Evolutionary conservation across 495 filamentous ascomycete genomes (phyloP).

Genomic region (Daldinia childiae): DNA sequence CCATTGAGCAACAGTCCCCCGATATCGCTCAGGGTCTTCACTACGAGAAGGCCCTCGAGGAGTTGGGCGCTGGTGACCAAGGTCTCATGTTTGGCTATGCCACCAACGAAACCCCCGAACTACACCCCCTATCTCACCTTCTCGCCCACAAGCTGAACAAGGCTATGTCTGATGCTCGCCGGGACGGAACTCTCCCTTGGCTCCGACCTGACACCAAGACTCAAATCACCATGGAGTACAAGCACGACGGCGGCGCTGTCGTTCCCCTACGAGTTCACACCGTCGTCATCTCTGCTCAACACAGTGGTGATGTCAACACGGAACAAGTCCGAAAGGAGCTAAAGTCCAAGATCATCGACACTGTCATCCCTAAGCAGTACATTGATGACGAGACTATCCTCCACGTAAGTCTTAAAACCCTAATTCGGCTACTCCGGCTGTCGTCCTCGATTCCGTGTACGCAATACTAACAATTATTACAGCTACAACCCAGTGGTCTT

Average conservation of each 20-base stretch:
- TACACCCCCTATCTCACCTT: slow-evolving; percentile 90
- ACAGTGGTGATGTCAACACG: slow-evolving; percentile 87
- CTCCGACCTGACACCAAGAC: slow-evolving; percentile 99
- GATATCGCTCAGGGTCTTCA: slow-evolving; percentile 99
- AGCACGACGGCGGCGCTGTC: slow-evolving; percentile 93
- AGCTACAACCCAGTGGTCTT: slow-evolving; percentile 96
- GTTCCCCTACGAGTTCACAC: slow-evolving; percentile 94
- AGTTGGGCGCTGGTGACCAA: slow-evolving; percentile 98
- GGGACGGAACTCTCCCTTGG: slow-evolving; percentile 89
- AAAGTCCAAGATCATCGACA: slow-evolving; percentile 96
- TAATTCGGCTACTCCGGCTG: slow-evolving; percentile 37
- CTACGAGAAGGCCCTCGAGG: slow-evolving; percentile 95
- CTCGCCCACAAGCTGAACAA: slow-evolving; percentile 95
- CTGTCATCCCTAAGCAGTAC: slow-evolving; percentile 89
- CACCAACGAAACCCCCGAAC: slow-evolving; percentile 97
- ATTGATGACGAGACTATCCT: slow-evolving; percentile 93
- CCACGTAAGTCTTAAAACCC: slow-evolving; percentile 68
- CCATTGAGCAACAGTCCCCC: slow-evolving; percentile 98
- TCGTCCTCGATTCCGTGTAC: not conserved
- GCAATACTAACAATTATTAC: slow-evolving; percentile 3
- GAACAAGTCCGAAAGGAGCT: slow-evolving; percentile 94
- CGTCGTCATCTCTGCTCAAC: slow-evolving; percentile 95
- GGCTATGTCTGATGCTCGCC: slow-evolving; percentile 87
- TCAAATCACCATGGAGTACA: slow-evolving; percentile 98
- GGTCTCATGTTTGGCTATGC: slow-evolving; percentile 99